These are phyloP conservation scores for Neurospora intermedia DNA, from an alignment of 495 filamentous ascomycete species.

Conservation along the genomic window DNA sequence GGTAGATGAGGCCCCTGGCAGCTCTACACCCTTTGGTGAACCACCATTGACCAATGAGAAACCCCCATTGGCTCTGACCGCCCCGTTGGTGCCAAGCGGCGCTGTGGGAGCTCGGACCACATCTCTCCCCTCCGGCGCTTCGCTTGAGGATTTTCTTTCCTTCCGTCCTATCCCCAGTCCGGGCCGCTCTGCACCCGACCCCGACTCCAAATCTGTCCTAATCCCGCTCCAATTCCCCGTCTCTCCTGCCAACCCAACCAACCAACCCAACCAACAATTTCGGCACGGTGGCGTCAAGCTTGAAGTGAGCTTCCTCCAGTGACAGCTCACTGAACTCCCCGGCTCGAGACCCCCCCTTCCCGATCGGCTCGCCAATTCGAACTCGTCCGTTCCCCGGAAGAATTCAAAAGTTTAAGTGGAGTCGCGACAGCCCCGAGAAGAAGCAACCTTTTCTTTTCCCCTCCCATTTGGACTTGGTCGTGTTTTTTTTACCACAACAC, in stretches of 20 bases:
- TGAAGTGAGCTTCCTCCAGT: not conserved
- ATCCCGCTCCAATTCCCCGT: not conserved
- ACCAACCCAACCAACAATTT: not conserved
- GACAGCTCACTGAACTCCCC: not conserved
- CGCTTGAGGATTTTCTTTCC: not conserved
- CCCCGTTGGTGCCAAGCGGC: not conserved
- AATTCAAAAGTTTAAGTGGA: not conserved
- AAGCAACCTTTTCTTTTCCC: not conserved
- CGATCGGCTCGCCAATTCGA: not conserved
- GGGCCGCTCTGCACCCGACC: not conserved
- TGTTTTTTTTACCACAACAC: not conserved
- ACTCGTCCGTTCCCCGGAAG: not conserved
- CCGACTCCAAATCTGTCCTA: not conserved
- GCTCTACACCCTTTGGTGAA: not conserved
- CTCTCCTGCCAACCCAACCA: not conserved
- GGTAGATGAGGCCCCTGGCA: not conserved
- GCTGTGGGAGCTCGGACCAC: not conserved
- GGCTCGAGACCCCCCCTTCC: not conserved
- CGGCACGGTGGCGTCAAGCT: not conserved
- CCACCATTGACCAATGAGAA: slow-evolving; percentile 6
- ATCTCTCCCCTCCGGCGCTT: not conserved
- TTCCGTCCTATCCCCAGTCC: not conserved
- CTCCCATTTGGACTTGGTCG: not conserved
- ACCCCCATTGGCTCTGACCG: not conserved
- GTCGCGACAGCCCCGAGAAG: not conserved